phyloP scores from a whole-genome alignment of 352 stramenopile genomes.

The Phytophthora colocasiae region DNA sequence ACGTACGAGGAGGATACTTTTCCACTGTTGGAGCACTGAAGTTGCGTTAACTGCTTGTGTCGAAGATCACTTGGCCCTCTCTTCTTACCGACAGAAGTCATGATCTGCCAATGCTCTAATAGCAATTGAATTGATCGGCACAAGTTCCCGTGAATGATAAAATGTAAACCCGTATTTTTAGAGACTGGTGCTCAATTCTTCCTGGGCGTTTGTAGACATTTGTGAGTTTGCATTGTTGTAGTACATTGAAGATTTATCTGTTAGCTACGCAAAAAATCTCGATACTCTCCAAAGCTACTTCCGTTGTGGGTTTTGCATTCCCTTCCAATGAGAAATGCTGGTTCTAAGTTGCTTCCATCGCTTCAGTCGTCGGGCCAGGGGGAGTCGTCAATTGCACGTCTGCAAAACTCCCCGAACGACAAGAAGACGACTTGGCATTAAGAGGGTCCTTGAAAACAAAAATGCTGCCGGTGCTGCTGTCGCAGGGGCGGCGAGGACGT shows the following conservation, averaged over 20 bases:
- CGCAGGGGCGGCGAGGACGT: constrained; percentile 9
- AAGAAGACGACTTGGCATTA: constrained; percentile 13
- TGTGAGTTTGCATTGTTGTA: constrained; percentile 9
- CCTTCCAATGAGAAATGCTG: constrained; percentile 40
- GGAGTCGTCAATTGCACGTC: constrained; percentile 25
- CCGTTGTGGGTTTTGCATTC: constrained; percentile 15
- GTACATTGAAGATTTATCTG: constrained; percentile 9
- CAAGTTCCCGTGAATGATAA: not conserved
- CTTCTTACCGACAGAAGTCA: constrained; percentile 1
- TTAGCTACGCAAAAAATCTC: constrained; percentile 24
- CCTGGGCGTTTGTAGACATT: no score
- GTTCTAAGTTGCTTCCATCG: constrained; percentile 8
- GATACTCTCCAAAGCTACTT: constrained; percentile 3
- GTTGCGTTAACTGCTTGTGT: constrained; percentile 30
- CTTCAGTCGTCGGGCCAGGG: constrained; percentile 32
- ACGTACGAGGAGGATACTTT: constrained; percentile 31
- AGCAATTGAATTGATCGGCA: not conserved
- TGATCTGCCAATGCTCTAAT: not conserved
- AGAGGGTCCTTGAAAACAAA: constrained; percentile 5
- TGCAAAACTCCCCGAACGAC: constrained; percentile 32
- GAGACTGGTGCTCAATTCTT: no score
- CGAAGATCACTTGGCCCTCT: constrained; percentile 11
- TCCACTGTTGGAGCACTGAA: constrained; percentile 33
- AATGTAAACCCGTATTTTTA: not conserved
- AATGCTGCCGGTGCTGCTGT: constrained; percentile 15